phyloP scores from a whole-genome alignment of 345 rosid genomes.

The Carallia brachiata region DNA sequence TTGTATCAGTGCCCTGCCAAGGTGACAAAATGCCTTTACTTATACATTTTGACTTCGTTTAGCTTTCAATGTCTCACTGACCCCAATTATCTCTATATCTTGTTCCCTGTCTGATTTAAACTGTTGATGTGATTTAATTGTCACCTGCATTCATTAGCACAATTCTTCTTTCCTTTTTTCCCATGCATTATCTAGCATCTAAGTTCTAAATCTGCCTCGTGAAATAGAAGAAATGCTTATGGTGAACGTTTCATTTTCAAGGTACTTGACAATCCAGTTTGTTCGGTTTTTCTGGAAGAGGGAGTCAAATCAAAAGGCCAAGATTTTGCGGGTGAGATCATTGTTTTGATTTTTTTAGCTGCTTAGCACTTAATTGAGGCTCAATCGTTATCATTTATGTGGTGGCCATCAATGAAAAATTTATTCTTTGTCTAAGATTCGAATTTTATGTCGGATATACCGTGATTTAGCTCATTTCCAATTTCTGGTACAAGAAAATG shows the following conservation, averaged over 20 bases:
- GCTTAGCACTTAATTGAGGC: neutral
- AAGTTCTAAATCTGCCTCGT: conserved; percentile 5
- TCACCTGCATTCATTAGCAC: neutral
- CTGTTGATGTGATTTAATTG: neutral
- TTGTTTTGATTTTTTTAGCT: conserved; percentile 8
- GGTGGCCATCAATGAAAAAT: neutral
- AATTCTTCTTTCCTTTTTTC: neutral
- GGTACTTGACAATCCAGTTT: conserved; percentile 98
- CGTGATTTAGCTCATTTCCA: neutral
- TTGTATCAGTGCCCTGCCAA: conserved; percentile 72
- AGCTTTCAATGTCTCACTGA: neutral
- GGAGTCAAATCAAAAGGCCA: conserved; percentile 97
- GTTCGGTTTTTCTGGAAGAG: conserved; percentile 99
- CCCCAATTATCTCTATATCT: neutral
- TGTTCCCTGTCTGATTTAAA: neutral
- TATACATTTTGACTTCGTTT: neutral
- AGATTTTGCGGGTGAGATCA: conserved; percentile 78
- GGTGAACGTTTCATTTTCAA: conserved; percentile 27
- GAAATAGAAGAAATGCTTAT: neutral
- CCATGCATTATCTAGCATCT: neutral
- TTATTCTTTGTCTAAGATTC: neutral
- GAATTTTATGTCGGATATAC: neutral
- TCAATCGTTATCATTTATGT: neutral
- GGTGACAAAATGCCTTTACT: conserved; percentile 36
- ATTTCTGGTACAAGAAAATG: neutral